Evolutionary conservation across 2,329 filamentous ascomycete species (phyloP).

Genomic region (Fusarium fujikuroi): DNA sequence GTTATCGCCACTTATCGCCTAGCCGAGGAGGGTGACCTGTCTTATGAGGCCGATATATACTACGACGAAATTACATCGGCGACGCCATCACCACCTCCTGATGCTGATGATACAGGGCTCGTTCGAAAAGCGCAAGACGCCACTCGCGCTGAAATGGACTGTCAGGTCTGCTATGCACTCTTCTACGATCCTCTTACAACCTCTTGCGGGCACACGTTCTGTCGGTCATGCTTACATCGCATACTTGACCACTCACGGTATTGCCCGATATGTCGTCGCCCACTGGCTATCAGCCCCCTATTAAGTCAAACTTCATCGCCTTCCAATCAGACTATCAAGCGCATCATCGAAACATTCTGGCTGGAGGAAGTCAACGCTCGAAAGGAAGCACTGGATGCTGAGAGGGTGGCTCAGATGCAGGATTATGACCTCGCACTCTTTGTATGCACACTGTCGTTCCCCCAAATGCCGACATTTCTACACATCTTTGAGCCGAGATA

Average conservation of each 20-base stretch:
- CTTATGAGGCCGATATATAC: slow-evolving; percentile 64
- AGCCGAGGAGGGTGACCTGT: slow-evolving; percentile 69
- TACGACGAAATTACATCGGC: slow-evolving; percentile 53
- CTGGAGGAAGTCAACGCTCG: slow-evolving; percentile 71
- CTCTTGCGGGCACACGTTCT: slow-evolving; percentile 89
- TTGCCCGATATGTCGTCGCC: slow-evolving; percentile 83
- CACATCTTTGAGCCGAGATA: slow-evolving; percentile 96
- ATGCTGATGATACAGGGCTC: slow-evolving; percentile 44
- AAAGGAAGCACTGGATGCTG: slow-evolving; percentile 63
- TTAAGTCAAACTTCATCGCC: slow-evolving; percentile 56
- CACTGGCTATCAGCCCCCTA: slow-evolving; percentile 62
- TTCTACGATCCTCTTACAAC: slow-evolving; percentile 87
- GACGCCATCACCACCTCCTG: slow-evolving; percentile 35
- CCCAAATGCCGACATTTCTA: slow-evolving; percentile 84
- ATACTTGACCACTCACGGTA: slow-evolving; percentile 80
- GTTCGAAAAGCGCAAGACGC: slow-evolving; percentile 69
- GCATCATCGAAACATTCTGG: slow-evolving; percentile 76
- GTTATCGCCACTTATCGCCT: slow-evolving; percentile 74
- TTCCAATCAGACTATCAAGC: slow-evolving; percentile 70
- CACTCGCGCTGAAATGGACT: slow-evolving; percentile 79
- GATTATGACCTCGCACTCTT: slow-evolving; percentile 78
- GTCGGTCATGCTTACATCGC: slow-evolving; percentile 79
- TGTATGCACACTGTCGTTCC: slow-evolving; percentile 84
- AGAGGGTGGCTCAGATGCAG: slow-evolving; percentile 65
- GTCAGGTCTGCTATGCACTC: slow-evolving; percentile 86